Percentiles rank a stretch among this genome's conserved stretches.
Evolutionary conservation across 192 early-diverging fungal genomes (phyloP).

Genomic region (Umbelopsis ramanniana): DNA sequence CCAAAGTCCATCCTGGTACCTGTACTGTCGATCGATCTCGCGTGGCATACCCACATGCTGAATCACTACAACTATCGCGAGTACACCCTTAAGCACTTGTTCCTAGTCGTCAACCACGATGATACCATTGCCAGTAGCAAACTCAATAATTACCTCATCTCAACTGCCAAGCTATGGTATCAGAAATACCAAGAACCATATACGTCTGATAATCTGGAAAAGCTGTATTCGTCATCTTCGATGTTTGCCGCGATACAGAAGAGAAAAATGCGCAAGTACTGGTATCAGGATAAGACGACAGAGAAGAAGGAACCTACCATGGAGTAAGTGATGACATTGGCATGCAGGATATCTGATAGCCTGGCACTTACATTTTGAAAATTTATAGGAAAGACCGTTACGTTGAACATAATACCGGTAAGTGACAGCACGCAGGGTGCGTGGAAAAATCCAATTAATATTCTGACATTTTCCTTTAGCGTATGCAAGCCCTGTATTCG

Average conservation of each 20-base stretch:
- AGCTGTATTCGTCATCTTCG: neutral
- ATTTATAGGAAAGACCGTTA: neutral
- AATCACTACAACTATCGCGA: constrained; percentile 56
- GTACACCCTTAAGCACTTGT: constrained; percentile 49
- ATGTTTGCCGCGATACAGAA: neutral
- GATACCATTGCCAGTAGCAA: constrained; percentile 45
- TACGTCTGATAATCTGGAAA: neutral
- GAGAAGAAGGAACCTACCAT: neutral
- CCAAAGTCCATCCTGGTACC: constrained; percentile 52
- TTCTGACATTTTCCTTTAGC: neutral
- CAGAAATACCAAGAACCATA: constrained; percentile 1
- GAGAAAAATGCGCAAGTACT: neutral
- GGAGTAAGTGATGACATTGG: neutral
- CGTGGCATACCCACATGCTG: constrained; percentile 75
- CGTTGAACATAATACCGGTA: neutral
- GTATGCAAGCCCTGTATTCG: neutral
- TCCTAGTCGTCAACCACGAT: constrained; percentile 66
- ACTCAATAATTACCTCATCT: neutral
- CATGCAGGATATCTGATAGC: neutral
- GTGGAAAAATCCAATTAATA: neutral
- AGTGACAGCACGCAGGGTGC: neutral
- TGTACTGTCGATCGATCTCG: constrained; percentile 67
- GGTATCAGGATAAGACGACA: neutral
- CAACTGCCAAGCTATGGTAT: constrained; percentile 7
- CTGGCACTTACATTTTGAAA: neutral